phyloP scores from a whole-genome alignment of 2,329 filamentous ascomycete species.

The Talaromyces sp. region DNA sequence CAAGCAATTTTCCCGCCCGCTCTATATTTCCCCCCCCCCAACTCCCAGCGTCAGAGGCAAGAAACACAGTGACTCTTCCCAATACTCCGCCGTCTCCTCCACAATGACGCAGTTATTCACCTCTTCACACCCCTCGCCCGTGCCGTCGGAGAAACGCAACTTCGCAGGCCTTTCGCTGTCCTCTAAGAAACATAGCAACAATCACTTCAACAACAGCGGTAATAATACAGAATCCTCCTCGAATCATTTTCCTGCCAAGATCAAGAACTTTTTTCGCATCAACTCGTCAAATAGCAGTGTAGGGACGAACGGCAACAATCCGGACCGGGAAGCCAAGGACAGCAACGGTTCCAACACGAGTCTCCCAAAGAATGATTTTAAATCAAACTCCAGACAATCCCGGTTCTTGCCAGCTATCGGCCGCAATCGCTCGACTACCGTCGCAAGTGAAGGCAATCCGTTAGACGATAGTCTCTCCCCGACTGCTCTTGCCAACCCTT shows the following conservation, averaged over 20 bases:
- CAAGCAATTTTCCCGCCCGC: background rate
- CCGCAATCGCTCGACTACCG: slow-evolving; percentile 83
- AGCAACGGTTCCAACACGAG: slow-evolving; percentile 38
- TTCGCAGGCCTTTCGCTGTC: slow-evolving; percentile 46
- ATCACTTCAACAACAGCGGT: slow-evolving; percentile 26
- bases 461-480: slow-evolving; percentile 87
- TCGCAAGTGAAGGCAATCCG: slow-evolving; percentile 87
- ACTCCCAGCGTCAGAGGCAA: background rate
- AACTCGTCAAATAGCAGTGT: slow-evolving; percentile 51
- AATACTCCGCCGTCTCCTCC: slow-evolving; percentile 6
- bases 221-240: slow-evolving; percentile 26
- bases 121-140: slow-evolving; percentile 36
- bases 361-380: slow-evolving; percentile 57
- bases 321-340: slow-evolving; percentile 37
- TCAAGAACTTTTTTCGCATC: slow-evolving; percentile 69
- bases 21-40: background rate
- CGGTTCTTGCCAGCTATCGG: slow-evolving; percentile 85
- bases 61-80: background rate
- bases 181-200: slow-evolving; percentile 43
- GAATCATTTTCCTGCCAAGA: slow-evolving; percentile 58
- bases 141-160: slow-evolving; percentile 46
- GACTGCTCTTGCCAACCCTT: slow-evolving; percentile 91
- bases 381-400: slow-evolving; percentile 73
- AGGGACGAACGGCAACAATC: slow-evolving; percentile 27
- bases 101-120: slow-evolving; percentile 46